A percentile compares a stretch with the other conserved stretches of the same genome.
Conservation (phyloP, 768 basidiomycete species). For the Pisolithus orientalis region DNA sequence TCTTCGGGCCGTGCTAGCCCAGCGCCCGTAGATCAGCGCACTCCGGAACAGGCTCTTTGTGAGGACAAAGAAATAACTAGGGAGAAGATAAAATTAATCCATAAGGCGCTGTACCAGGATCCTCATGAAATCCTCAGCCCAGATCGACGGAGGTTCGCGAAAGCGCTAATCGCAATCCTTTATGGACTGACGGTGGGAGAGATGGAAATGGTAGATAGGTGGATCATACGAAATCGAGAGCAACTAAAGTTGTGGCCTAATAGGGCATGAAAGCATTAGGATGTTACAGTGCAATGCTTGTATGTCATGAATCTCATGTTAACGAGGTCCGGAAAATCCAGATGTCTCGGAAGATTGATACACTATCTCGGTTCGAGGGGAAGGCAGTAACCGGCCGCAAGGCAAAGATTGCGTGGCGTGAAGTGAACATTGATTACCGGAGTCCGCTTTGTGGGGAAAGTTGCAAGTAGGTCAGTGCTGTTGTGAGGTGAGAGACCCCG, state of each 20-base stretch:
- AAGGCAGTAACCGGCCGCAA: conserved; percentile 75
- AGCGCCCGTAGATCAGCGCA: background rate
- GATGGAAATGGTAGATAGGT: conserved; percentile 5
- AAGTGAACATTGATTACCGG: conserved; percentile 91
- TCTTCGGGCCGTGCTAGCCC: background rate
- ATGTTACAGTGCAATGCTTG: background rate
- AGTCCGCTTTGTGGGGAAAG: conserved; percentile 94
- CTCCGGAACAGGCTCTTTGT: conserved; percentile 3
- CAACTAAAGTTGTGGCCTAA: conserved; percentile 2
- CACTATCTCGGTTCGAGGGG: conserved; percentile 49
- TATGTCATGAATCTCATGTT: background rate
- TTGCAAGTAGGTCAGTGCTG: conserved; percentile 81
- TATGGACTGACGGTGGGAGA: background rate
- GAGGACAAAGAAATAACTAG: background rate
- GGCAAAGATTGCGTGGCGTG: conserved; percentile 88
- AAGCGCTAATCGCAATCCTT: conserved; percentile 2
- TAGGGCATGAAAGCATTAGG: background rate
- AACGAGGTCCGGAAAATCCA: background rate
- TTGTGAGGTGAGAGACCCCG: conserved; percentile 7
- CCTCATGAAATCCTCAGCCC: conserved; percentile 1
- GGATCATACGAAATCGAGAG: conserved; percentile 1
- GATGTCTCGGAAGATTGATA: background rate
- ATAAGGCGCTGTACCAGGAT: background rate
- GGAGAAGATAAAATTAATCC: conserved; percentile 5
- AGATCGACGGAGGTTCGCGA: conserved; percentile 2